Percentiles rank a stretch among this genome's conserved stretches.
Evolutionary conservation across 495 filamentous ascomycete species (phyloP).

Genomic region (Penicillium coffeae): DNA sequence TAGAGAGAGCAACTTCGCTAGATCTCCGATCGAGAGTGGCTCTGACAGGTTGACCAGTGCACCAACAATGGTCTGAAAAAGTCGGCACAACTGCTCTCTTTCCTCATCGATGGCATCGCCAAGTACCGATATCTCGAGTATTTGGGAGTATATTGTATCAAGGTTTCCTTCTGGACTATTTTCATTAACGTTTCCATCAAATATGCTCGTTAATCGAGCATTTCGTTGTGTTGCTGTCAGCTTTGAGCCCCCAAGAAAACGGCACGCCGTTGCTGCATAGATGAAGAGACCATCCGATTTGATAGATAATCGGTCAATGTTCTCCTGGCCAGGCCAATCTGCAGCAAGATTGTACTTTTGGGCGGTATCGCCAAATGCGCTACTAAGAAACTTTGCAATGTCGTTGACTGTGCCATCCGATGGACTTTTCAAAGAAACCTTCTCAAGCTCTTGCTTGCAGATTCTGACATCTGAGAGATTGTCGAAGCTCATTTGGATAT

Average conservation of each 20-base stretch:
- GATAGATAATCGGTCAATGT: conserved; percentile 1
- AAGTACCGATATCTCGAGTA: conserved; percentile 12
- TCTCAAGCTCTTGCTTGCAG: not conserved
- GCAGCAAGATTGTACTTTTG: not conserved
- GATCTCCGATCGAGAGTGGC: not conserved
- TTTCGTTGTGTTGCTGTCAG: not conserved
- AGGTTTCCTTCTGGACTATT: conserved; percentile 2
- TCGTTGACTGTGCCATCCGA: not conserved
- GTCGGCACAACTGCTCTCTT: not conserved
- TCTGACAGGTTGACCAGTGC: not conserved
- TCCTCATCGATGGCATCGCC: not conserved
- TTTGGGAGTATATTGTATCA: conserved; percentile 15
- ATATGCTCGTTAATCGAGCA: not conserved
- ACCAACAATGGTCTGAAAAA: conserved; percentile 11
- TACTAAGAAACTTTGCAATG: not conserved
- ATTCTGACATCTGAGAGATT: not conserved
- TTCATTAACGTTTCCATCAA: not conserved
- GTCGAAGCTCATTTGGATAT: not conserved
- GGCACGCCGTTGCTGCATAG: conserved; percentile 22
- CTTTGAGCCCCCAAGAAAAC: conserved; percentile 12
- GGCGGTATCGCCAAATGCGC: not conserved
- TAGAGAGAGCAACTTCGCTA: not conserved
- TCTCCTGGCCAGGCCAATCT: not conserved
- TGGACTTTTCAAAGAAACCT: not conserved
- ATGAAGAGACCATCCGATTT: conserved; percentile 22